Conservation (phyloP, 805 yeast genomes). For the Danielia reshetovae region DNA sequence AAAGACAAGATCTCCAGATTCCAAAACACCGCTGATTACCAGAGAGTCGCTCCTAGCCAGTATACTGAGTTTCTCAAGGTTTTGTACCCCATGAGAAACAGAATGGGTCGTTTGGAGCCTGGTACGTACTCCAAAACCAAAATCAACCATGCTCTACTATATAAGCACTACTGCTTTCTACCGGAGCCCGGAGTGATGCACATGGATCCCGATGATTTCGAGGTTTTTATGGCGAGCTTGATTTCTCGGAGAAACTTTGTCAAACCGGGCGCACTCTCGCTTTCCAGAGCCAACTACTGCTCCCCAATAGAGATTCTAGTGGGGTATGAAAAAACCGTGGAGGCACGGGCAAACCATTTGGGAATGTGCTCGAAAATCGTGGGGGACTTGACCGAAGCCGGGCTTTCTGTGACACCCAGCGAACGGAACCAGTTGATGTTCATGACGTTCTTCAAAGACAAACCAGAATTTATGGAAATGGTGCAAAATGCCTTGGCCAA, state of each 20-base stretch:
- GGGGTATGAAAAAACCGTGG: slow-evolving; percentile 18
- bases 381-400: slow-evolving; percentile 23
- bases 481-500: slow-evolving; percentile 6
- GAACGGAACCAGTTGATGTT: slow-evolving; percentile 30
- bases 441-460: slow-evolving; percentile 30
- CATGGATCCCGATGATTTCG: slow-evolving; percentile 23
- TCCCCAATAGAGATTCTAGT: slow-evolving; percentile 6
- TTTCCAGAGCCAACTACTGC: slow-evolving; percentile 3
- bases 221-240: slow-evolving; percentile 24
- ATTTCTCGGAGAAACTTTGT: slow-evolving; percentile 22
- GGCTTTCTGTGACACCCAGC: slow-evolving; percentile 23
- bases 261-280: slow-evolving; percentile 21
- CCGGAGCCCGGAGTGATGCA: slow-evolving; percentile 25
- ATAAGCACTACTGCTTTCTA: slow-evolving; percentile 21
- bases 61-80: slow-evolving; percentile 5
- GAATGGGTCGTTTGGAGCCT: slow-evolving; percentile 5
- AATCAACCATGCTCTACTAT: slow-evolving; percentile 25
- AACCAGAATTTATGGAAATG: slow-evolving; percentile 16
- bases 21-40: slow-evolving; percentile 8
- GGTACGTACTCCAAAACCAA: neutral
- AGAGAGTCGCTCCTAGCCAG: neutral
- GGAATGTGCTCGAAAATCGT: slow-evolving; percentile 21
- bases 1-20: too few relatives aligned
- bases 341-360: slow-evolving; percentile 18
- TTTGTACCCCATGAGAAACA: slow-evolving; percentile 11